Percentiles rank a stretch among this genome's conserved stretches.
phyloP scores from a whole-genome alignment of 2,329 filamentous ascomycete genomes.

The Colletotrichum noveboracense region DNA sequence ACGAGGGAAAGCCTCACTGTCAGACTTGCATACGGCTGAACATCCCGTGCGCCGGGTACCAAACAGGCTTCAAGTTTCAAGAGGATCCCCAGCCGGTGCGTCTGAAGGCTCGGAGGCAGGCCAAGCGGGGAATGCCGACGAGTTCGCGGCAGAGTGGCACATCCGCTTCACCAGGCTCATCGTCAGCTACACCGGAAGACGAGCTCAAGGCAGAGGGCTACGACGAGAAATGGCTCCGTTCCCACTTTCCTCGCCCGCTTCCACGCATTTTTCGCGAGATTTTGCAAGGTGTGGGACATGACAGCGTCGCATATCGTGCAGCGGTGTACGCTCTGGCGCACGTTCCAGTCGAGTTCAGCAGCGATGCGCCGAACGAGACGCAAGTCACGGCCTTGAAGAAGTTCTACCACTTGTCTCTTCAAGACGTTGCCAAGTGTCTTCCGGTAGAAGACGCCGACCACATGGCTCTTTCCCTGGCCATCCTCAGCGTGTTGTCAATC shows the following conservation, averaged over 20 bases:
- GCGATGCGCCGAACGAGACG: neutral
- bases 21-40: neutral
- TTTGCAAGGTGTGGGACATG: neutral
- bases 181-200: neutral
- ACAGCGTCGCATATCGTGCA: neutral
- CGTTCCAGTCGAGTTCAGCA: neutral
- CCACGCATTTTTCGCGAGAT: neutral
- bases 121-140: neutral
- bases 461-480: neutral
- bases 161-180: neutral
- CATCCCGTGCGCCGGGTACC: neutral
- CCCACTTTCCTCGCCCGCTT: neutral
- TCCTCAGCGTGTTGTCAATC: neutral
- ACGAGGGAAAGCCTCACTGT: neutral
- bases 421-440: neutral
- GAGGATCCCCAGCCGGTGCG: neutral
- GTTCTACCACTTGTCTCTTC: neutral
- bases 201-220: neutral
- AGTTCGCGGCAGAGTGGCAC: fast-evolving
- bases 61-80: neutral
- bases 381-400: neutral
- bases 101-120: neutral
- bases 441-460: neutral
- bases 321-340: neutral
- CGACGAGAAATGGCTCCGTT: neutral